phyloP scores from a whole-genome alignment of 129 eudicot genomes.

The Dittrichia graveolens region DNA sequence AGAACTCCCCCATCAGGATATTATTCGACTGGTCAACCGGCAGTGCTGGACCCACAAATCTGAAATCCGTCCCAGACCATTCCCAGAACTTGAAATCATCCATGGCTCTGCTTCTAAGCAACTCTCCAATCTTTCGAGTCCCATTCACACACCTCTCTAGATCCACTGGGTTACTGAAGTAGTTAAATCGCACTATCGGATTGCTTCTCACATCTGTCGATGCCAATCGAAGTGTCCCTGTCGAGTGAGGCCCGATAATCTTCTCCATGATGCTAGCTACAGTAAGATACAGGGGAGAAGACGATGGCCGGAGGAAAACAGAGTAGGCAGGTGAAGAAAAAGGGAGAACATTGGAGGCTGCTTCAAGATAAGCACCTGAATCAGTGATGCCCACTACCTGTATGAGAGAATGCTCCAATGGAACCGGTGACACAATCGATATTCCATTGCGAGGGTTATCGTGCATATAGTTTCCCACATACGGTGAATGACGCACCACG shows the following conservation, averaged over 20 bases:
- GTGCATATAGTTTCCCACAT: constrained; percentile 64
- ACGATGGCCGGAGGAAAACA: constrained; percentile 40
- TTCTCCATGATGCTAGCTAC: constrained; percentile 89
- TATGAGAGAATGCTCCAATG: constrained; percentile 78
- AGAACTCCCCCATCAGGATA: constrained; percentile 55
- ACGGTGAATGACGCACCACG: constrained; percentile 63
- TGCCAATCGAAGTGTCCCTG: constrained; percentile 65
- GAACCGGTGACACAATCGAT: constrained; percentile 71
- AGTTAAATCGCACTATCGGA: constrained; percentile 74
- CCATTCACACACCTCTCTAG: constrained; percentile 68
- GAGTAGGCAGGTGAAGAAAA: constrained; percentile 51
- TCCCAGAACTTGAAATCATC: constrained; percentile 62
- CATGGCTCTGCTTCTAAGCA: constrained; percentile 72
- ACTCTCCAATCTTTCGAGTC: constrained; percentile 54
- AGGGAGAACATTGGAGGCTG: constrained; percentile 78
- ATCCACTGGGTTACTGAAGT: constrained; percentile 70
- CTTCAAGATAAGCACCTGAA: constrained; percentile 74
- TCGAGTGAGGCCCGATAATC: constrained; percentile 64
- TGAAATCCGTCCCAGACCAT: constrained; percentile 66
- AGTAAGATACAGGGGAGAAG: constrained; percentile 61
- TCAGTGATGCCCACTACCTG: constrained; percentile 85
- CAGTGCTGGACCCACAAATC: constrained; percentile 76
- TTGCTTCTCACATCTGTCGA: constrained; percentile 71
- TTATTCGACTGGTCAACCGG: constrained; percentile 61
- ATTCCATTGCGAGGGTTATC: constrained; percentile 91